A percentile compares a stretch with the other conserved stretches of the same genome.
phyloP scores from a whole-genome alignment of 306 rosid genomes.

The Rosa chinensis region DNA sequence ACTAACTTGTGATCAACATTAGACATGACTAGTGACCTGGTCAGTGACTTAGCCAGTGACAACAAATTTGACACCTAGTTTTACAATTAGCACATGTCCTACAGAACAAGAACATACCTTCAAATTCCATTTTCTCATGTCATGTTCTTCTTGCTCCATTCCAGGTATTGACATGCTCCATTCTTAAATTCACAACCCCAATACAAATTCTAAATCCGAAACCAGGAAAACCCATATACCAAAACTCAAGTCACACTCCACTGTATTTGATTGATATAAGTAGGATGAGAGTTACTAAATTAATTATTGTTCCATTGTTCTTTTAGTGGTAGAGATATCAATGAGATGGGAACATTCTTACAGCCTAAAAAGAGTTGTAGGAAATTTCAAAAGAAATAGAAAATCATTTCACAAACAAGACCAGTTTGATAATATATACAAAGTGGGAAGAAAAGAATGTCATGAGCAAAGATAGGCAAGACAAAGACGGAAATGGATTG shows the following conservation, averaged over 20 bases:
- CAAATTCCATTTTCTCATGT: too few species aligned
- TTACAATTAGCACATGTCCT: too few species aligned
- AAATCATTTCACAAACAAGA: conserved; percentile 16
- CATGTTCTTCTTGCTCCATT: too few species aligned
- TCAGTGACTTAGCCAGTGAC: too few species aligned
- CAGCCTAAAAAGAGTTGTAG: not conserved
- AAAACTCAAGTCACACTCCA: not conserved
- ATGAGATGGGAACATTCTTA: not conserved
- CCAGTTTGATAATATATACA: conserved; percentile 28
- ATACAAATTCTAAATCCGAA: not conserved
- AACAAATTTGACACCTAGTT: too few species aligned
- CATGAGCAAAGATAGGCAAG: conserved; percentile 23
- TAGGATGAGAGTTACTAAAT: not conserved
- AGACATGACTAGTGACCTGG: too few species aligned
- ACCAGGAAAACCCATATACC: not conserved
- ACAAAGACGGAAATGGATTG: conserved; percentile 32
- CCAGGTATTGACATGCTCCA: too few species aligned
- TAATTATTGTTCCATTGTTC: not conserved
- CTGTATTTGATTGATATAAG: not conserved
- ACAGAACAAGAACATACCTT: too few species aligned
- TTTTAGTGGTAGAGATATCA: not conserved
- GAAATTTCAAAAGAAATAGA: not conserved
- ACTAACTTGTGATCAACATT: too few species aligned
- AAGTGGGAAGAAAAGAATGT: conserved; percentile 20
- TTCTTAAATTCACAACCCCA: not conserved